Percentiles rank a stretch among this genome's conserved stretches.
Conservation (phyloP, 305 asterid species). For the Petunia hybrid region DNA sequence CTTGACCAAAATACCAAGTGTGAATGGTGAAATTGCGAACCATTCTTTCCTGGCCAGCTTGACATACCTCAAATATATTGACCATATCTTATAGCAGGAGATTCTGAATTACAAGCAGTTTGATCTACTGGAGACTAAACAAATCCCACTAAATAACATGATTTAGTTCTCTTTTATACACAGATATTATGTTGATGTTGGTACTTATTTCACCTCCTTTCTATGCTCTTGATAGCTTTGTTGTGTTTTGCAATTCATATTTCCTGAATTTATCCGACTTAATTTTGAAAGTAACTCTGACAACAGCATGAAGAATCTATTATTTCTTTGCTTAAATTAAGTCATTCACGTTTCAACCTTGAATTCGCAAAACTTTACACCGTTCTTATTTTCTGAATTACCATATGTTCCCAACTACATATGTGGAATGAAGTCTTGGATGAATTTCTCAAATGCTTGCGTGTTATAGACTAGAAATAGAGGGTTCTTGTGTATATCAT, state of each 20-base stretch:
- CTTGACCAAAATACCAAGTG: neutral
- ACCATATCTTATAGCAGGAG: neutral
- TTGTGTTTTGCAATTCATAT: neutral
- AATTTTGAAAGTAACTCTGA: neutral
- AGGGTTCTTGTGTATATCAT: constrained; percentile 16
- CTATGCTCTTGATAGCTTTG: neutral
- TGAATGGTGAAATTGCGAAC: neutral
- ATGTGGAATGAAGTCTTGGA: constrained; percentile 18
- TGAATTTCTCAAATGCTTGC: neutral
- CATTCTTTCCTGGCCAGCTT: neutral
- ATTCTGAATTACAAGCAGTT: neutral
- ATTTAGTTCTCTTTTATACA: neutral
- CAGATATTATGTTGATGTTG: constrained; percentile 2
- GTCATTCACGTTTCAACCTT: neutral
- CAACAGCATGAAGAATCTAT: neutral
- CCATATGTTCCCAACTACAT: constrained; percentile 21
- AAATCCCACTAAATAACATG: neutral
- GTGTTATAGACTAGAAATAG: constrained; percentile 16
- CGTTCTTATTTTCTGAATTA: constrained; percentile 13
- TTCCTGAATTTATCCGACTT: neutral
- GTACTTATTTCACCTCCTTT: neutral
- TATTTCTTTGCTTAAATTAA: neutral
- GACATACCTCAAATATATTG: neutral
- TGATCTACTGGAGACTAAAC: neutral
- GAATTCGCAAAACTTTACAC: constrained; percentile 5